Evolutionary conservation across 202 grass and related monocot genomes (phyloP).

Genomic region (Schoenoplectus triqueter): DNA sequence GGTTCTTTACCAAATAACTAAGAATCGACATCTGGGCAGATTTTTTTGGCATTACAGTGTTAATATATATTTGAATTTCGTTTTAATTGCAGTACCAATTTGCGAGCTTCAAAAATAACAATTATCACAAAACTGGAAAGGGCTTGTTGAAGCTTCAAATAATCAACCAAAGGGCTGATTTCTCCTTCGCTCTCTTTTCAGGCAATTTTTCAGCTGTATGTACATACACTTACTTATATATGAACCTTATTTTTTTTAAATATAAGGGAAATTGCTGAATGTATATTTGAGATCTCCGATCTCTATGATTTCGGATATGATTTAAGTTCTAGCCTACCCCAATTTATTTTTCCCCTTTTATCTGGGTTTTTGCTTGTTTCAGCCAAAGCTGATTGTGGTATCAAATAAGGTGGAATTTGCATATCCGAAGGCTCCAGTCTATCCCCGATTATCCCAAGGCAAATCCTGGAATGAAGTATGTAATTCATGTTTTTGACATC

Average conservation of each 20-base stretch:
- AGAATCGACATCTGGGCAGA: not conserved
- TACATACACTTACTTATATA: not conserved
- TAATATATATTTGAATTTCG: slow-evolving; percentile 32
- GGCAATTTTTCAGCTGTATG: slow-evolving; percentile 62
- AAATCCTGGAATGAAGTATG: slow-evolving; percentile 96
- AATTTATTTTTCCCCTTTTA: not conserved
- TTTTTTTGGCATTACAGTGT: slow-evolving; percentile 6
- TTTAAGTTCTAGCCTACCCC: no score
- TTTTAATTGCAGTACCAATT: slow-evolving; percentile 68
- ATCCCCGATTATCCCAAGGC: slow-evolving; percentile 79
- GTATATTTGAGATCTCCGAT: no score
- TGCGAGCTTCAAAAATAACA: slow-evolving; percentile 67
- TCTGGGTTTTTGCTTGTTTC: slow-evolving; percentile 29
- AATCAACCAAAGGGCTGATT: slow-evolving; percentile 91
- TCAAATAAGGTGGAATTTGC: slow-evolving; percentile 70
- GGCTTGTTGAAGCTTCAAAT: slow-evolving; percentile 74
- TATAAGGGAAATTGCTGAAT: not conserved
- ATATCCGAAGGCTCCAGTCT: slow-evolving; percentile 84
- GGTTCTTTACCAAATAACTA: slow-evolving; percentile 56
- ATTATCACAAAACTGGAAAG: slow-evolving; percentile 60
- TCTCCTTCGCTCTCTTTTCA: slow-evolving; percentile 80
- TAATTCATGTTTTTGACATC: not conserved
- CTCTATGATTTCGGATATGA: no score
- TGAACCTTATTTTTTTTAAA: not conserved
- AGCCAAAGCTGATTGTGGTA: slow-evolving; percentile 76